Evolutionary conservation across 2,329 filamentous ascomycete genomes (phyloP).

Genomic region (Aspergillus bombycis): DNA sequence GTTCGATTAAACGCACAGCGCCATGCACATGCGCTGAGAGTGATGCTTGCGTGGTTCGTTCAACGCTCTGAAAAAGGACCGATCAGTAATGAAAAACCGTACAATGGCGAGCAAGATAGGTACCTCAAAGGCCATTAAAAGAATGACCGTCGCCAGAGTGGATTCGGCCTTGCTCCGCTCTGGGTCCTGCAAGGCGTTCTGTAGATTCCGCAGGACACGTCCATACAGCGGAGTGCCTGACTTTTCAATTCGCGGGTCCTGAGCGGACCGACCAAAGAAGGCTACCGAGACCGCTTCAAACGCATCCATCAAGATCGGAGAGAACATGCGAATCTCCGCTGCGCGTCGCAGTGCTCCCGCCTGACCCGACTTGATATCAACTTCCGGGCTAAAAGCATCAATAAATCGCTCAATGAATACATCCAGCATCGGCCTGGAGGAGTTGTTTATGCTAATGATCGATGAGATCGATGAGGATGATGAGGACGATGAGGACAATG

Average conservation of each 20-base stretch:
- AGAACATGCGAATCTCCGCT: slow-evolving; percentile 45
- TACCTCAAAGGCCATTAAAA: slow-evolving; percentile 44
- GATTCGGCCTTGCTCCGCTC: slow-evolving; percentile 42
- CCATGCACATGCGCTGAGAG: slow-evolving; percentile 39
- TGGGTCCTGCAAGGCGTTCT: slow-evolving; percentile 40
- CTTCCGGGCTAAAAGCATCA: slow-evolving; percentile 44
- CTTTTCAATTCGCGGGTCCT: slow-evolving; percentile 37
- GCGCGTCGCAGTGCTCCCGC: slow-evolving; percentile 42
- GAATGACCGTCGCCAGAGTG: slow-evolving; percentile 42
- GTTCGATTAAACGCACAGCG: slow-evolving; percentile 40
- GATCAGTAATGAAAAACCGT: background rate
- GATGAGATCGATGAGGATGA: too few relatives aligned
- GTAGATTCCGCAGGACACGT: slow-evolving; percentile 39
- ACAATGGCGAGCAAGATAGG: background rate
- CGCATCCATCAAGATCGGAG: slow-evolving; percentile 40
- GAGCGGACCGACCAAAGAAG: slow-evolving; percentile 42
- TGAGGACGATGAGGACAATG: too few relatives aligned
- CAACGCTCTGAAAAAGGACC: slow-evolving; percentile 34
- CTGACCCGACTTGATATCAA: slow-evolving; percentile 37
- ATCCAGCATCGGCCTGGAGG: slow-evolving; percentile 33
- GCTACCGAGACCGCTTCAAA: slow-evolving; percentile 43
- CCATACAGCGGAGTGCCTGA: slow-evolving; percentile 39
- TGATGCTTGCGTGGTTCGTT: slow-evolving; percentile 37
- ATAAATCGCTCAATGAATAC: slow-evolving; percentile 44
- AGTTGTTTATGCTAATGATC: slow-evolving; percentile 24